Percentiles rank a stretch among this genome's conserved stretches.
phyloP scores from a whole-genome alignment of 768 basidiomycete genomes.

The Tricholoma matsutake region DNA sequence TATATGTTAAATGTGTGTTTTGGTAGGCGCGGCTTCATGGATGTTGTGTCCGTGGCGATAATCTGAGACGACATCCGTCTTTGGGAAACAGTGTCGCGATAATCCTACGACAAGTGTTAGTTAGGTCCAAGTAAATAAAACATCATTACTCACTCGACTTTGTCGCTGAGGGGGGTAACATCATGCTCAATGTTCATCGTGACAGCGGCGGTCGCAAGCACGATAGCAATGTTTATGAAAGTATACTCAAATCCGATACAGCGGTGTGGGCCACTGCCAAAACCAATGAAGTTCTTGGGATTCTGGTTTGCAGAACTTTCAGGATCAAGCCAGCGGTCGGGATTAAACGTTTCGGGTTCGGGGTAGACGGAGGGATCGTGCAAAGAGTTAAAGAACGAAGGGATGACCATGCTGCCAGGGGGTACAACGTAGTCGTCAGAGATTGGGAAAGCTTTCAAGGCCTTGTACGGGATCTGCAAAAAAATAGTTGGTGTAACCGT shows the following conservation, averaged over 20 bases:
- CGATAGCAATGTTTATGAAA: constrained; percentile 83
- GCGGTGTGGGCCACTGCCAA: constrained; percentile 89
- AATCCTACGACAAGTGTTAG: constrained; percentile 46
- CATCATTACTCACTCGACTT: constrained; percentile 67
- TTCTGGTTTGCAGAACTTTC: constrained; percentile 73
- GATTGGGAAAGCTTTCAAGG: constrained; percentile 90
- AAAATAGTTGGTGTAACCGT: constrained; percentile 10
- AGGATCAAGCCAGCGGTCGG: constrained; percentile 92
- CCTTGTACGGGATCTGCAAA: constrained; percentile 84
- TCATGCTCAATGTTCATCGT: constrained; percentile 88
- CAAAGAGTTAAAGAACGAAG: constrained; percentile 87
- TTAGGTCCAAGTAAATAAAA: neutral
- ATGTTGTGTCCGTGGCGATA: constrained; percentile 53
- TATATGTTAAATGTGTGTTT: neutral
- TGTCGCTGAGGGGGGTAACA: constrained; percentile 69
- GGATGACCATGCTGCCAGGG: constrained; percentile 89
- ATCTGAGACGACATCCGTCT: constrained; percentile 82
- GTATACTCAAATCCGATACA: constrained; percentile 95
- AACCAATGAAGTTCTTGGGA: constrained; percentile 95
- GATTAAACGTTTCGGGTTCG: constrained; percentile 76
- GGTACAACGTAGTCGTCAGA: constrained; percentile 90
- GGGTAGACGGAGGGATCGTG: constrained; percentile 89
- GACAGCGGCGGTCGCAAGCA: constrained; percentile 77
- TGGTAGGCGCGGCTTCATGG: neutral
- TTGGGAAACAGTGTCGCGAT: constrained; percentile 98